Conservation (phyloP, 2,329 filamentous ascomycete genomes). For the Penicillium sp. region DNA sequence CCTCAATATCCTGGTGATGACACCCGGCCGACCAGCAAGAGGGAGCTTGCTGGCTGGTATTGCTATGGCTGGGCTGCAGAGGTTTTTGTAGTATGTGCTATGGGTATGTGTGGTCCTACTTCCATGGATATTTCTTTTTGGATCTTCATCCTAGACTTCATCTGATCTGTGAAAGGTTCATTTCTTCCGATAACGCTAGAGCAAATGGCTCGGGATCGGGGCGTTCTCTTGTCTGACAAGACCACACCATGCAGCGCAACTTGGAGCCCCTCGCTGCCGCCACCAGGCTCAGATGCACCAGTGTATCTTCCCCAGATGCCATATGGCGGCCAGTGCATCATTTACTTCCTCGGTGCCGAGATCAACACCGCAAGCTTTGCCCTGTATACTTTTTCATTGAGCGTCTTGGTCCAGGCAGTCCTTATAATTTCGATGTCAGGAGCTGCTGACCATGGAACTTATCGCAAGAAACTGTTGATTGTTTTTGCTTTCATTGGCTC, state of each 20-base stretch:
- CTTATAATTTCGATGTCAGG: slow-evolving; percentile 95
- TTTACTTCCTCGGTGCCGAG: slow-evolving; percentile 75
- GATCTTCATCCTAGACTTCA: slow-evolving; percentile 13
- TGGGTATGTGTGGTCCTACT: slow-evolving; percentile 49
- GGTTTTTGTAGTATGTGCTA: slow-evolving; percentile 89
- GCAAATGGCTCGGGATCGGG: slow-evolving; percentile 87
- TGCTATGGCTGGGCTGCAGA: slow-evolving; percentile 94
- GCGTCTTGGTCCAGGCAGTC: slow-evolving; percentile 82
- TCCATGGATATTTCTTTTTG: not conserved
- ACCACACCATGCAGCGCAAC: slow-evolving; percentile 70
- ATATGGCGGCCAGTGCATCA: slow-evolving; percentile 67
- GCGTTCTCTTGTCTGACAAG: slow-evolving; percentile 76
- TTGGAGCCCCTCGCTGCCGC: slow-evolving; percentile 48
- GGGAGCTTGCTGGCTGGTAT: slow-evolving; percentile 92
- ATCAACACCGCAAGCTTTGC: slow-evolving; percentile 96
- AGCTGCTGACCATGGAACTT: slow-evolving; percentile 88
- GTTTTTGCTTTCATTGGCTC: slow-evolving; percentile 81
- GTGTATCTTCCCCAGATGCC: slow-evolving; percentile 21
- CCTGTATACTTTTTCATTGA: slow-evolving; percentile 97
- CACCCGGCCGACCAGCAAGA: slow-evolving; percentile 77
- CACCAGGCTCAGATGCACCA: not conserved
- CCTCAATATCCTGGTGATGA: slow-evolving; percentile 77
- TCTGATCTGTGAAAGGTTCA: slow-evolving; percentile 57
- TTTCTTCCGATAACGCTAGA: slow-evolving; percentile 97
- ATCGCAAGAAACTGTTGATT: slow-evolving; percentile 83